phyloP scores from a whole-genome alignment of 2,329 filamentous ascomycete genomes.

The Fusarium globosum region DNA sequence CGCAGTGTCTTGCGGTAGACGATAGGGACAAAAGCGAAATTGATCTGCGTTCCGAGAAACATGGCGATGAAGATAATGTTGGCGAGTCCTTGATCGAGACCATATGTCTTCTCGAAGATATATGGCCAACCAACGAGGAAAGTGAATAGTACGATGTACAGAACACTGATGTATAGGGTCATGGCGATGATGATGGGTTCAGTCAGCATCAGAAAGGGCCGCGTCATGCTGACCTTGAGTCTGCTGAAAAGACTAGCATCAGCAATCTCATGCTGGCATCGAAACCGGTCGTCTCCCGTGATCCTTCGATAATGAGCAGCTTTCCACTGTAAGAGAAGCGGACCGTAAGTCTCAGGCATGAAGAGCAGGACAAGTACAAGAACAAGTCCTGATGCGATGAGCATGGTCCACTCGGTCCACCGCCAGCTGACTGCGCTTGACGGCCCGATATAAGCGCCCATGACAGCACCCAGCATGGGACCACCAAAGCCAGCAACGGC shows the following conservation, averaged over 20 bases:
- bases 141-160: conserved; percentile 66
- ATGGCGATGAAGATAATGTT: conserved; percentile 59
- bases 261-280: conserved; percentile 71
- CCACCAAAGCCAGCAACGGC: conserved; percentile 56
- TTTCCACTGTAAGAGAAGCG: conserved; percentile 68
- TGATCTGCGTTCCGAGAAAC: conserved; percentile 53
- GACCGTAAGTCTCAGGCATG: conserved; percentile 74
- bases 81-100: conserved; percentile 54
- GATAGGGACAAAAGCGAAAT: conserved; percentile 48
- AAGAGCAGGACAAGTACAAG: conserved; percentile 66
- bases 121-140: conserved; percentile 63
- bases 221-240: conserved; percentile 57
- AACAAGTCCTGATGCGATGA: conserved; percentile 70
- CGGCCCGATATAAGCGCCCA: conserved; percentile 73
- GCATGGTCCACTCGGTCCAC: conserved; percentile 73
- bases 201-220: conserved; percentile 54
- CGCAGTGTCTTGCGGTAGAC: conserved; percentile 49
- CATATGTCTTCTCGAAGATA: conserved; percentile 59
- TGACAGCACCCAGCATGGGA: conserved; percentile 53
- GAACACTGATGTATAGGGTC: conserved; percentile 61
- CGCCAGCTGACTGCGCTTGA: conserved; percentile 65
- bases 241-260: conserved; percentile 62
- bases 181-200: conserved; percentile 57
- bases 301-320: conserved; percentile 68
- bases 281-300: conserved; percentile 70